Base-by-base conservation (phyloP, 2,329 filamentous ascomycete species). In the Lasiodiplodia hormozganensis region DNA sequence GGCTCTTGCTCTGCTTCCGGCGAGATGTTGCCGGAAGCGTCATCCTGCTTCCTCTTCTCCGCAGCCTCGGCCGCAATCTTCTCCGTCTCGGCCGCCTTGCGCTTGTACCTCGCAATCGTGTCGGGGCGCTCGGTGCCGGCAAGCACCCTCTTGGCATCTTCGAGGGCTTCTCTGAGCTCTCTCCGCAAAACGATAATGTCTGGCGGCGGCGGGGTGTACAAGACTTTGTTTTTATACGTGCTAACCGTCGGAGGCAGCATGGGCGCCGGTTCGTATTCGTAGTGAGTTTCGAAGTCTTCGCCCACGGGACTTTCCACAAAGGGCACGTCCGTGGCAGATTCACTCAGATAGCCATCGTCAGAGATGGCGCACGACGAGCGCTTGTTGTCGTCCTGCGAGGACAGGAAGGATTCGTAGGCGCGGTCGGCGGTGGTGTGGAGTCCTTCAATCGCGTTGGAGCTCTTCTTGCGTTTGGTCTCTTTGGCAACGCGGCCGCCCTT, bases 231-330 rank as follows among this genome's bases (percentile, higher is more conserved):
- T 72, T 92, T 94, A 80, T 98, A 99, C 3, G 96, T 99, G 85
- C 94, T 97, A 51, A 95, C 93, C 0, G 96, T 99, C 0, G 96
- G 96, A n/a, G 96, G 95, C 3, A 97, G 88, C 89, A 99, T 95
- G 36, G 89, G 87, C 69, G 93, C 92, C 23, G 85, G 84, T 74
- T 88, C 87, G 65, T 89, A 87, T 53, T 89, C 82, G 60, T 76
- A 79, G 70, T 80, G 76, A 47, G 78, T 76, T 10, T 83, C 82
- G 28, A 84, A 82, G n/a, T 85, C 84, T 5, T 67, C 65, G 40
- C 40, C 66, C 38, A 85, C 81, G 14, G 87, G 87, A 68, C 86
- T 88, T 65, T 86, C 84, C 2, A 84, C 80, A 49, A 86, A 72
- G 34, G 78, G 77, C 25, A 43, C 31, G 28, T 64, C 57, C 7